Base-by-base conservation (phyloP, 176 grass and related monocot species). In the Lolium rigidum region DNA sequence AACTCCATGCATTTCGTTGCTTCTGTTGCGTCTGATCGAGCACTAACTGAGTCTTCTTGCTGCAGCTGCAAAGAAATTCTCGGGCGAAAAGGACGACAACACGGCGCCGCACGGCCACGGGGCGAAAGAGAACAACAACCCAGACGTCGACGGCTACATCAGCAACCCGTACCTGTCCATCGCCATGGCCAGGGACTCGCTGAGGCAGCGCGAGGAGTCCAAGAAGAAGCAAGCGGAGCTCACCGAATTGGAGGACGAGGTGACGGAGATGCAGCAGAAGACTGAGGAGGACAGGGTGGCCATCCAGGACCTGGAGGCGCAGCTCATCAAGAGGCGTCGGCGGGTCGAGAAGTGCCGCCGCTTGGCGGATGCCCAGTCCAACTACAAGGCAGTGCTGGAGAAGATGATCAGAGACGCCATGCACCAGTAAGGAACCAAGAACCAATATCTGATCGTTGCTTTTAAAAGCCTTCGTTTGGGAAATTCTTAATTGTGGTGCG, bases 321-420 rank as follows among this genome's bases (percentile, higher is more conserved):
- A 96, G 64, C 87, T 99, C 4, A 86, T 96, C 65, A 94, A 92
- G 87, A 88, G 86, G 74, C 74, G 78, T 26, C 84, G 86, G 28
- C 81, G 94, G 68, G 94, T 92, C 9, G 97, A 96, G 71, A 99
- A 96, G 78, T 88, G 86, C 0, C 90, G 88, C 5, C 90, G 92
- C 64, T 83, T 99, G 83, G 90, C 97, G 11, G 97, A 99, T 43
- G 90, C 94, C 51, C 97, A 96, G 73, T 93, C 94, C 22, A 92
- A 93, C 56, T 96, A 99, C 87, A 99, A 99, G 88, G 79, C 82
- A 0, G 91, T 92, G 25, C 82, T 99, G n/a, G 97, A 99, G 88
- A 99, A 99, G 88, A 99, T 99, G 97, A 96, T 99, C 80, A 90
- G 97, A 72, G 97, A 99, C 60, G 90, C 97, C 52, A 99, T 99